Base-by-base conservation (phyloP, 2,329 filamentous ascomycete genomes). In the Pseudogymnoascus verrucosus region DNA sequence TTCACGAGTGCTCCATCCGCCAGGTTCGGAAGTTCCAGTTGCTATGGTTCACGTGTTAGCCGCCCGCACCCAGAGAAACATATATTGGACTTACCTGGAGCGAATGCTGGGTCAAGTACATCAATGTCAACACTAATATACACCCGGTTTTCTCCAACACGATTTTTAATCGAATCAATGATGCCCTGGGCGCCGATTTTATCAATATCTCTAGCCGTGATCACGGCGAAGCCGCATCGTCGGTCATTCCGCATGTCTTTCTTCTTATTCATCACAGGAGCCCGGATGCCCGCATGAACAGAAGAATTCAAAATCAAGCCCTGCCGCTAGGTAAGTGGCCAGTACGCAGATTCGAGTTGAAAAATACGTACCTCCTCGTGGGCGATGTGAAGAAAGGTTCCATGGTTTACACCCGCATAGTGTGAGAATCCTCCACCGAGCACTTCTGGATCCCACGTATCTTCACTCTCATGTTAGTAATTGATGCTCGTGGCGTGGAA, bases 221-320 rank as follows among this genome's bases (percentile, higher is more conserved):
- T 71, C 60, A 82, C 81, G 3, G 79, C 75, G 67, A 87, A 88
- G 1, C 85, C 84, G 67, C 84, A 87, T 10, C 80, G 78, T 44
- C 78, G 69, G 69, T 87, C 84, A 68, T 87, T 84, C 12, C 77
- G 74, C 37, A 85, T 65, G 68, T 87, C 84, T 64, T 80, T 80
- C 28, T 57, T 57, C 19, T 73, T 76, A 11, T 80, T 77, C 7
- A 74, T 68, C 1, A 85, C 70, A 0, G 83, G 83, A 0, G 80
- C 84, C 40, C 84, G 78, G 65, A 86, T 85, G 0, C 84, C 84
- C n/a, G 82, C 84, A 71, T 87, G 84, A 16, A 86, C 79, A 0
- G 82, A 85, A 1, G 78, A 80, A 67, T 86, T 85, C 26, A 76
- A 75, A 64, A 87, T 81, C 51, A 87, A 73, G 0, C 82, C 81